A percentile compares a stretch with the other conserved stretches of the same genome.
Evolutionary conservation across 2,329 filamentous ascomycete genomes (phyloP).

Genomic region (Aspergillus chevalieri): DNA sequence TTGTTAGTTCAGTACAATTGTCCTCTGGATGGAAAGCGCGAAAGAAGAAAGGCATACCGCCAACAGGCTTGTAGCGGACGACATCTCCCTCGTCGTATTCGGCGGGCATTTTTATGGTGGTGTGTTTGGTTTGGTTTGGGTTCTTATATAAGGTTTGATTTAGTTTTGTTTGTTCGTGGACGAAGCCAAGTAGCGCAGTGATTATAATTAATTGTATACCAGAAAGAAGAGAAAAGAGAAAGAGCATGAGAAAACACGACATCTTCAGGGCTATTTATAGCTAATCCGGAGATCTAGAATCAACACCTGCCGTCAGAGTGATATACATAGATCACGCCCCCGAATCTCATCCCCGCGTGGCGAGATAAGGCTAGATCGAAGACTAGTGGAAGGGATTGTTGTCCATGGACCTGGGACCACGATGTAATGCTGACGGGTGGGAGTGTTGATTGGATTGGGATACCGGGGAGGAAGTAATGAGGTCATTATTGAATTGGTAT

Average conservation of each 20-base stretch:
- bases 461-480: background rate
- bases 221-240: no score
- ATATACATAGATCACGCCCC: background rate
- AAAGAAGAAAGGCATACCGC: constrained; percentile 23
- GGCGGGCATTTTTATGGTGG: constrained; percentile 16
- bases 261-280: no score
- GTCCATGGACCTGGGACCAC: background rate
- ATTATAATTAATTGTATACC: no score
- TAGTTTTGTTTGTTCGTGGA: background rate
- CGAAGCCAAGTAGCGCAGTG: no score
- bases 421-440: background rate
- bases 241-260: no score
- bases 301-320: no score
- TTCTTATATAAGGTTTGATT: background rate
- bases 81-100: constrained; percentile 28
- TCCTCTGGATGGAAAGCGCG: no score
- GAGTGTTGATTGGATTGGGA: background rate
- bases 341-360: background rate
- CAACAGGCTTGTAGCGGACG: constrained; percentile 39
- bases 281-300: no score
- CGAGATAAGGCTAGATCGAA: background rate
- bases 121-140: background rate
- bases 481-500: background rate
- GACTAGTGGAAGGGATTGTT: background rate
- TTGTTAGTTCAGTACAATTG: background rate